These are phyloP conservation scores for Xylaria venustula DNA, from an alignment of 495 filamentous ascomycete genomes.

Conservation along the genomic window DNA sequence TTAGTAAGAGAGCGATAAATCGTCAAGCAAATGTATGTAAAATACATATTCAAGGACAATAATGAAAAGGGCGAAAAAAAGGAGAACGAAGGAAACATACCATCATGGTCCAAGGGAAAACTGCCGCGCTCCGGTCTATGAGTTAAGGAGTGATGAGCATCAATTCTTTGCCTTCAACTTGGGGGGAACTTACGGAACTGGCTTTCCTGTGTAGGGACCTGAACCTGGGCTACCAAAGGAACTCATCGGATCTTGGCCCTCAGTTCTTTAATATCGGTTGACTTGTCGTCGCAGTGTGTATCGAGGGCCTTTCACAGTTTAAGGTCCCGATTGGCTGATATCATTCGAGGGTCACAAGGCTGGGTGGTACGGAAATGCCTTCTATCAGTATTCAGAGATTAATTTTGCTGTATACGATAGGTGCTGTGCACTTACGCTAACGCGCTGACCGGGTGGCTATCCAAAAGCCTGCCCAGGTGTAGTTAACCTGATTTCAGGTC, in stretches of 20 bases:
- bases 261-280: not conserved
- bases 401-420: no score
- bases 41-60: no score
- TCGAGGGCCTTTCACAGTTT: no score
- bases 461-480: no score
- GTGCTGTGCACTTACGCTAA: no score
- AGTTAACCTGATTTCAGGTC: no score
- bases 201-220: conserved; percentile 65
- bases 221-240: conserved; percentile 79
- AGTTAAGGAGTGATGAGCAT: conserved; percentile 5
- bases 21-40: not conserved
- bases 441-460: no score
- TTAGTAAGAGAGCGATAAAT: not conserved
- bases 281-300: not conserved
- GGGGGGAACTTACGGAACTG: conserved; percentile 65
- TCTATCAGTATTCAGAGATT: no score
- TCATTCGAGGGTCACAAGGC: no score
- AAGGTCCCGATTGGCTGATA: no score
- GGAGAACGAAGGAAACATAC: conserved; percentile 42
- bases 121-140: conserved; percentile 82
- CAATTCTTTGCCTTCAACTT: not conserved
- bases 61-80: not conserved
- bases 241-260: conserved; percentile 39
- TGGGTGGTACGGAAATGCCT: no score
- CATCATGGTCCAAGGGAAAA: conserved; percentile 95